These are phyloP conservation scores for Phylloporus scabripes DNA, from an alignment of 768 basidiomycete genomes.

Conservation along the genomic window DNA sequence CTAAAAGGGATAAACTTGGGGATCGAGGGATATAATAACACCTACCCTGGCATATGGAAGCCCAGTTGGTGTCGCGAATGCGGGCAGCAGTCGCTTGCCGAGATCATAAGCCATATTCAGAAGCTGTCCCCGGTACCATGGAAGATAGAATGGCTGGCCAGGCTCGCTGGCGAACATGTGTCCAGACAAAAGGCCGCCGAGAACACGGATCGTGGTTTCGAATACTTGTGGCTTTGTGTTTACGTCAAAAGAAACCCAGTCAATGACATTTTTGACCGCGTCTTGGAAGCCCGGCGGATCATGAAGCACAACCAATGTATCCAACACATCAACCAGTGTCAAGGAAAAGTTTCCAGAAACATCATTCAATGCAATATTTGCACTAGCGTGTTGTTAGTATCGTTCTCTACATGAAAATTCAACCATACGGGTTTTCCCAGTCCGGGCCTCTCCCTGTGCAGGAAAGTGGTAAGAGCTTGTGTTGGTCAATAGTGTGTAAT, in stretches of 20 bases:
- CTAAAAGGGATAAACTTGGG: constrained; percentile 32
- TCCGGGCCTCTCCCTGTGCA: constrained; percentile 87
- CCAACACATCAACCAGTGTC: constrained; percentile 77
- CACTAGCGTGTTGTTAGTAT: constrained; percentile 31
- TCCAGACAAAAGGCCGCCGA: constrained; percentile 85
- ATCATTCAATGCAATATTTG: constrained; percentile 81
- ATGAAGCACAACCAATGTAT: constrained; percentile 84
- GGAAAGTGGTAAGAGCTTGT: constrained; percentile 79
- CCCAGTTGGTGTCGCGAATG: constrained; percentile 88
- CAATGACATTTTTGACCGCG: constrained; percentile 78
- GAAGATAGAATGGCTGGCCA: constrained; percentile 64
- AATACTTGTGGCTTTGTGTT: constrained; percentile 98
- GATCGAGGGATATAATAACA: background rate
- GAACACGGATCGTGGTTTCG: constrained; percentile 90
- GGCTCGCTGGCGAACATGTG: constrained; percentile 73
- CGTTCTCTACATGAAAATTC: constrained; percentile 4
- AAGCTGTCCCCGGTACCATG: constrained; percentile 82
- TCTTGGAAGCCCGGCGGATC: constrained; percentile 74
- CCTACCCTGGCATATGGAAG: constrained; percentile 84
- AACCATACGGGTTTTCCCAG: constrained; percentile 71
- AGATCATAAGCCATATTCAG: constrained; percentile 81
- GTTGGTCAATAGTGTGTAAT: constrained; percentile 12
- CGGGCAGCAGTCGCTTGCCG: constrained; percentile 79
- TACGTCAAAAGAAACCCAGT: constrained; percentile 85
- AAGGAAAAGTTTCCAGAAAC: constrained; percentile 92